These are phyloP conservation scores for Penstemon eatonii DNA, from an alignment of 257 asterid species.

Conservation along the genomic window DNA sequence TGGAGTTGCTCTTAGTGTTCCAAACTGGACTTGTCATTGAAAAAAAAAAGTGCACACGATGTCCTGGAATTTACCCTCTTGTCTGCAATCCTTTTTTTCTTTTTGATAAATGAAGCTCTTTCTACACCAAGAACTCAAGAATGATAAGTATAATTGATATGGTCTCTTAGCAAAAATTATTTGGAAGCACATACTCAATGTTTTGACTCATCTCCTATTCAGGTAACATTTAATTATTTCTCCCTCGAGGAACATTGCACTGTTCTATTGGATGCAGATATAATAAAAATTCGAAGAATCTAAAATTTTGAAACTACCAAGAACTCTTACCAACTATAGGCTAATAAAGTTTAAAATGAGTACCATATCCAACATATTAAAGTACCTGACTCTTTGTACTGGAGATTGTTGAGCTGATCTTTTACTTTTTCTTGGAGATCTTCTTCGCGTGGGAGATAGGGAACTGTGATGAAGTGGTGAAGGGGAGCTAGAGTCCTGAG, in stretches of 20 bases:
- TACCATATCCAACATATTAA: constrained; percentile 10
- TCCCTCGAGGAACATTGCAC: constrained; percentile 3
- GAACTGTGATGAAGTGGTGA: constrained; percentile 47
- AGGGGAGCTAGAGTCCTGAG: constrained; percentile 56
- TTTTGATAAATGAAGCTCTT: not conserved
- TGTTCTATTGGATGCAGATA: not conserved
- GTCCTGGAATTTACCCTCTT: not conserved
- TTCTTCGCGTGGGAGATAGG: constrained; percentile 53
- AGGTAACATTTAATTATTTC: constrained; percentile 1
- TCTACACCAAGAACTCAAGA: constrained; percentile 1
- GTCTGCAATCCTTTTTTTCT: not conserved
- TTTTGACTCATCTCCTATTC: not conserved
- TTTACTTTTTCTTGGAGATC: constrained; percentile 38
- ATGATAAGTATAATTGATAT: not conserved
- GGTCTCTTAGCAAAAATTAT: too few relatives aligned
- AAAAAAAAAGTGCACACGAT: not conserved
- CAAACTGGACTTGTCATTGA: too few relatives aligned
- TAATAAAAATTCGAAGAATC: constrained; percentile 4
- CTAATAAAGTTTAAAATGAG: not conserved
- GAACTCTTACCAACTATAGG: not conserved
- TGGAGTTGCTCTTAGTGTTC: too few relatives aligned
- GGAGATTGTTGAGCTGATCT: constrained; percentile 62
- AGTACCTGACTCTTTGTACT: constrained; percentile 69
- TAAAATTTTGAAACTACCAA: constrained; percentile 16
- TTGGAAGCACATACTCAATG: not conserved